Base-by-base conservation (phyloP, 78 protist genomes). In the Guillardia theta region DNA sequence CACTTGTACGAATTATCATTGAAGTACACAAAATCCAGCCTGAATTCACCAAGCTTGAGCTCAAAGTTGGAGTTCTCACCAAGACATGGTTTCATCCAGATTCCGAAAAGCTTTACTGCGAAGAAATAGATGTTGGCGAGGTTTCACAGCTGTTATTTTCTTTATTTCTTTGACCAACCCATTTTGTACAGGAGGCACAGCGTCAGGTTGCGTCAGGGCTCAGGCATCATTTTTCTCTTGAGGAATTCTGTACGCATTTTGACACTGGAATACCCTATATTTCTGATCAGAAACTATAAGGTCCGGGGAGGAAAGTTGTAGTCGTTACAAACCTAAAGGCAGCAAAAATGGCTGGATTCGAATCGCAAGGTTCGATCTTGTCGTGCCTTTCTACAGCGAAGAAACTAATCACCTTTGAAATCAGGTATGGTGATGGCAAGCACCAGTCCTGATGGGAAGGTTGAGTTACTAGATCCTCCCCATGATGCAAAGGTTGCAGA, bases 81-180 rank as follows among this genome's bases (percentile, higher is more conserved):
- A 78, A 78, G 90, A 78, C 90, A 12, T 78, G 90, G 90, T 36
- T 18, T 10, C 90, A 78, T 30, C 90, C 90, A 15, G 90, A 78
- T 18, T 78, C 90, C 24, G 90, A 78, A 27, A 78, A 78, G 90
- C 90, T 78, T 19, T 78, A 22, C 43, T 78, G 90, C 48, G 90
- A 78, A 48, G 90, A 78, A 48, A 78, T 78, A 22, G 90, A 78
- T 30, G 18, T 78, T 30, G 90, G 90, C 47, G 90, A 78, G 90
- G 90, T 30, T 3, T 36, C 9, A 18, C 45, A n/a, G n/a, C n/a
- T n/a, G n/a, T n/a, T n/a, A n/a, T n/a, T n/a, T n/a, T n/a, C n/a
- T n/a, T n/a, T n/a, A n/a, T n/a, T n/a, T n/a, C n/a, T n/a, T n/a
- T n/a, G n/a, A n/a, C n/a, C n/a, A n/a, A n/a, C n/a, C n/a, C n/a